Conservation (phyloP, 2,329 filamentous ascomycete genomes). For the Hymenoscyphus fructigenus region DNA sequence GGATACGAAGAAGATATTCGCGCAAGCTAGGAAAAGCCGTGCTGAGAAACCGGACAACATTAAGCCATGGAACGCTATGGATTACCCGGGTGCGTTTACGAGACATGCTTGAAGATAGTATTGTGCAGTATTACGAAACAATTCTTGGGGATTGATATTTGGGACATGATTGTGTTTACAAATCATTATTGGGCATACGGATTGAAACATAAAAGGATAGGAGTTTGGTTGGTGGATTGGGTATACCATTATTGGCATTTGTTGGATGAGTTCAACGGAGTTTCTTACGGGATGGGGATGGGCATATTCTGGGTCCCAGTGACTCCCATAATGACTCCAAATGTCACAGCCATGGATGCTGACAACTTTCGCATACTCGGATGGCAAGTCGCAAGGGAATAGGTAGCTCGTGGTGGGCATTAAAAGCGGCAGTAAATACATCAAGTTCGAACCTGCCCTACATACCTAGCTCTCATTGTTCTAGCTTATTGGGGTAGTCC, state of each 20-base stretch:
- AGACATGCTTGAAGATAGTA: constrained; percentile 18
- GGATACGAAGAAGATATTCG: constrained; percentile 45
- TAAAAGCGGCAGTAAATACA: no score
- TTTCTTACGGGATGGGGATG: background rate
- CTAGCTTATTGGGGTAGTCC: no score
- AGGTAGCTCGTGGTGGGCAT: no score
- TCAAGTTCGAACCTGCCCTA: no score
- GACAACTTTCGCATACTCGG: no score
- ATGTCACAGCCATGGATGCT: no score
- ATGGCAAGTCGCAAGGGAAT: no score
- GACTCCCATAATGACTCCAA: background rate
- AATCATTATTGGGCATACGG: background rate
- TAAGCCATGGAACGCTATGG: constrained; percentile 56
- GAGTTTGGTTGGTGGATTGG: background rate
- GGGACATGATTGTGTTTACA: background rate
- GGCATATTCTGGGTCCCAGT: background rate
- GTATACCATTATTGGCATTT: background rate
- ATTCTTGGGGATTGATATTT: background rate
- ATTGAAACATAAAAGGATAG: background rate
- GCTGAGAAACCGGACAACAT: constrained; percentile 56
- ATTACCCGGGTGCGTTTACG: constrained; percentile 58
- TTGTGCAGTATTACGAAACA: background rate
- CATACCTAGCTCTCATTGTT: no score
- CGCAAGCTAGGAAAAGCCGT: constrained; percentile 53
- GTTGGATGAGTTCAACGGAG: background rate